These are phyloP conservation scores for Diaporthe citriasiana DNA, from an alignment of 2,329 filamentous ascomycete genomes.

Conservation along the genomic window DNA sequence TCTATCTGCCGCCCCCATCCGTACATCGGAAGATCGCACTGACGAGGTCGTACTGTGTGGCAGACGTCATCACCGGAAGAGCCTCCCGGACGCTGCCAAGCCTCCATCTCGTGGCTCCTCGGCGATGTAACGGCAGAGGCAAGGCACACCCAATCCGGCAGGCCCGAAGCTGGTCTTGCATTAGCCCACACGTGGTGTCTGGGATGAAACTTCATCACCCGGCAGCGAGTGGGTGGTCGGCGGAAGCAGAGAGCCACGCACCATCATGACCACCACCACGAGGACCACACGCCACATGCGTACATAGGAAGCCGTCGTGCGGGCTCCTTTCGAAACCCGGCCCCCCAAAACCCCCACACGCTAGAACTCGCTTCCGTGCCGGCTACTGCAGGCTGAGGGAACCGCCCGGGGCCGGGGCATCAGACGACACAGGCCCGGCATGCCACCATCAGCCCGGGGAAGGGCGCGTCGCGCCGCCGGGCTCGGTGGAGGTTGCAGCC, in stretches of 20 bases:
- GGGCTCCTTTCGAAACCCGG: too few species aligned
- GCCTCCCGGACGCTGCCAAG: slow-evolving; percentile 17
- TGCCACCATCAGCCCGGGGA: slow-evolving; percentile 19
- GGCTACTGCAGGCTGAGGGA: slow-evolving; percentile 30
- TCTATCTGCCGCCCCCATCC: slow-evolving; percentile 22
- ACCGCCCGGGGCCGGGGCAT: slow-evolving; percentile 18
- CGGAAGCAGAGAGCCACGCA: neutral
- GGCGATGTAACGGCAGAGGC: slow-evolving; percentile 16
- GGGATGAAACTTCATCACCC: slow-evolving; percentile 8
- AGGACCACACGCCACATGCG: slow-evolving; percentile 10
- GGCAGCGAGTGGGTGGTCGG: slow-evolving; percentile 16
- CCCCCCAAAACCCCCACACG: slow-evolving; percentile 18
- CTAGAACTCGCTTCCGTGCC: slow-evolving; percentile 25
- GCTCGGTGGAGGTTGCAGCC: slow-evolving; percentile 18
- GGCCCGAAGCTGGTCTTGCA: slow-evolving; percentile 4
- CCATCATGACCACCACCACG: neutral
- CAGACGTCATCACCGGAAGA: slow-evolving; percentile 33
- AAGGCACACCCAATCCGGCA: slow-evolving; percentile 20
- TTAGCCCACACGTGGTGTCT: slow-evolving; percentile 23
- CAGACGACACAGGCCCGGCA: slow-evolving; percentile 30
- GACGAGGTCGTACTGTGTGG: slow-evolving; percentile 25
- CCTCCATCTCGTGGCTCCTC: neutral
- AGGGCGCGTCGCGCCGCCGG: slow-evolving; percentile 12
- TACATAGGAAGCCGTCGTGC: slow-evolving; percentile 4
- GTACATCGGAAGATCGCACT: slow-evolving; percentile 21